Base-by-base conservation (phyloP, 495 filamentous ascomycete genomes). In the Daldinia loculata region DNA sequence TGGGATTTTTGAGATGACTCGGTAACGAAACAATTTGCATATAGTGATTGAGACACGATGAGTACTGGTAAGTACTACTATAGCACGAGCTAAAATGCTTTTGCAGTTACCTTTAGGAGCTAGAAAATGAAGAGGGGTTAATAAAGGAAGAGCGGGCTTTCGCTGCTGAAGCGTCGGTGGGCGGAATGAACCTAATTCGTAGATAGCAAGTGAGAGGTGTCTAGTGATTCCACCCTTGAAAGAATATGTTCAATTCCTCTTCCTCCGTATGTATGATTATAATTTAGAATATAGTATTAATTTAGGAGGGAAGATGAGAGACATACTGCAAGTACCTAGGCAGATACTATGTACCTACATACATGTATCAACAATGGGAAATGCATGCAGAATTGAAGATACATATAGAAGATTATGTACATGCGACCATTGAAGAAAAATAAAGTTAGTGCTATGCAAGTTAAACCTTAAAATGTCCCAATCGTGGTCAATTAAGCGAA, bases 401-500 rank as follows among this genome's bases (percentile, higher is more conserved):
- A 26, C 24, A 1, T 29, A 24, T 19, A 48, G 8, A 48, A 19
- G 17, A 9, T n/a, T n/a, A n/a, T n/a, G n/a, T 9, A 48, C 9
- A 48, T 24, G 43, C 43, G 43, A 22, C 24, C 17, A 17, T 53
- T 29, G 26, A 29, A 53, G 26, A 53, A 30, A 29, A 29, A 4
- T 30, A 29, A 53, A 53, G 50, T 48, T 48, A 48, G 43, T 48
- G 19, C 43, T 48, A 48, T 48, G 43, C 43, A 48, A 24, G 43
- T 48, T 48, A 48, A 48, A 48, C 43, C 19, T 48, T 48, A 48
- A 48, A 48, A 22, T 48, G 9, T 48, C 43, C 17, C 19, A 48
- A 24, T 48, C 43, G 43, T 48, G 68, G 63, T 50, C 30, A 45
- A 62, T 61, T 70, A 70, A 61, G 61, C 68, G 68, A 70, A 66